Base-by-base conservation (phyloP, 441 rosid species). In the Macaranga tanarius region DNA sequence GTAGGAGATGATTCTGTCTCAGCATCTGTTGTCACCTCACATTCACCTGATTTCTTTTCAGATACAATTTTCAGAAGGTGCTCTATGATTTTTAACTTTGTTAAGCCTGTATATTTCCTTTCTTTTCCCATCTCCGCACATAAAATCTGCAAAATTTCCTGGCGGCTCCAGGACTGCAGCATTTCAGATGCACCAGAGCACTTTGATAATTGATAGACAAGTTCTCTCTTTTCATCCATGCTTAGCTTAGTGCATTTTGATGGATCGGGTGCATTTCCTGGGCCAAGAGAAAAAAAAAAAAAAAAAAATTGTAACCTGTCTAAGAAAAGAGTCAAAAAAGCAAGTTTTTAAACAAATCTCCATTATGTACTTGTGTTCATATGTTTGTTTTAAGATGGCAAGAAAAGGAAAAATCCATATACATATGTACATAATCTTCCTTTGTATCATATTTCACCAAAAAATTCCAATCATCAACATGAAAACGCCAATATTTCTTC, bases 91-190 rank as follows among this genome's bases (percentile, higher is more conserved):
- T 91, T 95, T 73, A 89, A 81, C 84, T 95, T 95, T 22, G 98
- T 91, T 78, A 96, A 86, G 73, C 99, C 99, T 2, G 97, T 96
- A 69, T 93, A 96, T 79, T 96, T 96, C 81, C 99, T 83, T 80
- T 96, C 99, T 82, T 96, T 95, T 62, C 99, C 99, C 98, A 91
- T 89, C 81, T 93, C 99, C 12, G 83, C 90, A 73, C 97, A 95
- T 28, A 93, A 84, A 79, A 95, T 88, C 80, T 93, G 92, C 70
- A 95, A 79, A 85, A 95, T 95, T 79, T 95, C 99, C 82, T 93
- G 98, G 22, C 98, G 92, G 78, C 94, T 95, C 99, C 99, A 95
- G 68, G 94, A 82, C 75, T 90, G 97, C 56, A 95, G 83, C 69
- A 82, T 75, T 77, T 88, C 98, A 61, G 93, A 44, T 67, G 94